Evolutionary conservation across 768 basidiomycete genomes (phyloP), one percentile per base, ranked within the genome.

Genomic region (Mrakia gelida): DNA sequence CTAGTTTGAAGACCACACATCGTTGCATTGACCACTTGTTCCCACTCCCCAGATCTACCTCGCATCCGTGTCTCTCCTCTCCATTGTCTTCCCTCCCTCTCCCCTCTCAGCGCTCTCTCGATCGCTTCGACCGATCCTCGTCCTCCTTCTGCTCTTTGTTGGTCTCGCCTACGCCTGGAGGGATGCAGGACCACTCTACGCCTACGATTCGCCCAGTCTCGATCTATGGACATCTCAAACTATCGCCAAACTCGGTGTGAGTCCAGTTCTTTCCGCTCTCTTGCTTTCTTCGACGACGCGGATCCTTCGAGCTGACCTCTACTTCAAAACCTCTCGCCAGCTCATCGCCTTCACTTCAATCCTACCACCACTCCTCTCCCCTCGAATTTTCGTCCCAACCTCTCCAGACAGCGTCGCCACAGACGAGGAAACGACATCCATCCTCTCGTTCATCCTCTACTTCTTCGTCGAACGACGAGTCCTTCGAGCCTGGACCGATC

Each of bases 401-500:
- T 15, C n/a, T 11, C 30, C 32, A 10, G 54, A 38, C 10, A 32
- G 28, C 38, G 41, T 43, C 2, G 71, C 71, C 34, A 78, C 77
- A 13, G 6, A n/a, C 26, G 77, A 78, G 54, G 71, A 78, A 30
- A 54, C 26, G 26, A 21, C 77, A 0, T 73, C 77, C 38, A 23
- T 65, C 41, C 43, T 71, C 30, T 62, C 59, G 0, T 6, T 73
- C 59, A 26, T 73, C 61, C 34, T 80, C 67, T 54, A 63, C 77
- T 23, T 30, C 75, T 18, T 77, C 80, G 23, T 83, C 54, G 80
- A 81, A 34, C 79, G 78, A 3, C 56, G 85, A 56, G 81, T 84
- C 63, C 80, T 80, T 78, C 82, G 81, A 67, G 84, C 83, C n/a
- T 83, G 82, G 62, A 16, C n/a, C n/a, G 10, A 61, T 6, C 81